Base-by-base conservation (phyloP, 1,284 basidiomycete species). In the Puccinia horiana region DNA sequence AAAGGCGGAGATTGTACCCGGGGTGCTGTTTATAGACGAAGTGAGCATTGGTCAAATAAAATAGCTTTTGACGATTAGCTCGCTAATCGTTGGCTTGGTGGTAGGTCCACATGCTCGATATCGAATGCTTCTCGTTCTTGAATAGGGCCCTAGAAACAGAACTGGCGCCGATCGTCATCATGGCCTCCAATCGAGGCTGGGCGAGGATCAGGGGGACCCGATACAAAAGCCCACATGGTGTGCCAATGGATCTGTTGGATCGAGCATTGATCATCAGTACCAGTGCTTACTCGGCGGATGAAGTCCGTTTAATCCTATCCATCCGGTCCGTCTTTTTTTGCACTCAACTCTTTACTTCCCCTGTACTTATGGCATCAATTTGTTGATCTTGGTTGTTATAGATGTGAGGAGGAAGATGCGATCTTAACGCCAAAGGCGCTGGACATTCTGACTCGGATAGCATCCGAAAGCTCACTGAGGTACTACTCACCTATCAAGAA, bases 91-190 rank as follows among this genome's bases (percentile, higher is more conserved):
- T 4, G n/a, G 32, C 5, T 26, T 12, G 69, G 14, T 29, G 35
- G 20, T 94, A 98, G 88, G 95, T 98, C 23, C 97, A 99, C 89
- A 99, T 99, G 96, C 92, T 99, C 84, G 96, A 99, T 87, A 97
- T 99, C 84, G 96, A 99, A 88, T 99, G 96, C 87, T 98, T 98
- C 90, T 97, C 95, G 11, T 99, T 96, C 90, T 89, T 99, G 83
- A 99, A 99, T 88, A 91, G 96, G 63, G 96, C 96, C 6, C 90
- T 99, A 70, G 96, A 99, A 87, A 92, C 92, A 84, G 96, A 97
- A 84, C 90, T 98, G 4, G 92, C 96, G 0, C 96, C 96, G 0
- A 89, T 99, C 75, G 96, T 99, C 61, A 95, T 99, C 86, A 98
- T 99, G 96, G 96, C 96, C 0, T 95, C 94, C 58, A 99, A 99